These are phyloP conservation scores for Fistulinella cinereoalba DNA, from an alignment of 1,284 basidiomycete species.

Conservation along the genomic window DNA sequence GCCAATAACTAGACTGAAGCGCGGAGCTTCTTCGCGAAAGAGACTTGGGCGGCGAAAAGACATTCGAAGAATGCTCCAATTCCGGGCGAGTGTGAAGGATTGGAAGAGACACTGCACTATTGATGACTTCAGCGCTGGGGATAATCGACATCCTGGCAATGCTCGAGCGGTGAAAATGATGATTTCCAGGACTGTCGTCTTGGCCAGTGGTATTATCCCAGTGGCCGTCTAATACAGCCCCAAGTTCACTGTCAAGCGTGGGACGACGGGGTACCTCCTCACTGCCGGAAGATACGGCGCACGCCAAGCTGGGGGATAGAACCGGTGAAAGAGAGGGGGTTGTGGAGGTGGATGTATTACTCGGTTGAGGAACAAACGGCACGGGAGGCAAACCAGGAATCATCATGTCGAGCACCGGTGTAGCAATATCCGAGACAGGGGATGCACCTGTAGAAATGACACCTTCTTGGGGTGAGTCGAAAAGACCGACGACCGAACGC, in stretches of 20 bases:
- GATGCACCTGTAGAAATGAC: slow-evolving; percentile 4
- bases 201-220: slow-evolving; percentile 15
- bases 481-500: slow-evolving; percentile 63
- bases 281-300: slow-evolving; percentile 4
- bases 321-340: slow-evolving; percentile 22
- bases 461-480: slow-evolving; percentile 39
- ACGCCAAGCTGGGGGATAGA: slow-evolving; percentile 1
- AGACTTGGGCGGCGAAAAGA: slow-evolving; percentile 3
- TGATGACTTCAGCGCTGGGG: slow-evolving; percentile 9
- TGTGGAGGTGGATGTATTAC: slow-evolving; percentile 20
- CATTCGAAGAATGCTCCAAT: neutral
- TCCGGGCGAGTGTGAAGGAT: slow-evolving; percentile 1
- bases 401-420: slow-evolving; percentile 30
- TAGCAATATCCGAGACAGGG: slow-evolving; percentile 13
- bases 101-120: slow-evolving; percentile 7
- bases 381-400: slow-evolving; percentile 36
- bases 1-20: slow-evolving; percentile 12
- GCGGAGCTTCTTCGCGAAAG: slow-evolving; percentile 8
- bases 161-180: slow-evolving; percentile 25
- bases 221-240: slow-evolving; percentile 25
- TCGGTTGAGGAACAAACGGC: slow-evolving; percentile 34
- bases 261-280: slow-evolving; percentile 10
- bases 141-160: slow-evolving; percentile 16
- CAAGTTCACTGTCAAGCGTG: slow-evolving; percentile 34
- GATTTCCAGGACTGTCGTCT: slow-evolving; percentile 3